Conservation (phyloP, 208 protist genomes). For the Zelonia costaricensis region DNA sequence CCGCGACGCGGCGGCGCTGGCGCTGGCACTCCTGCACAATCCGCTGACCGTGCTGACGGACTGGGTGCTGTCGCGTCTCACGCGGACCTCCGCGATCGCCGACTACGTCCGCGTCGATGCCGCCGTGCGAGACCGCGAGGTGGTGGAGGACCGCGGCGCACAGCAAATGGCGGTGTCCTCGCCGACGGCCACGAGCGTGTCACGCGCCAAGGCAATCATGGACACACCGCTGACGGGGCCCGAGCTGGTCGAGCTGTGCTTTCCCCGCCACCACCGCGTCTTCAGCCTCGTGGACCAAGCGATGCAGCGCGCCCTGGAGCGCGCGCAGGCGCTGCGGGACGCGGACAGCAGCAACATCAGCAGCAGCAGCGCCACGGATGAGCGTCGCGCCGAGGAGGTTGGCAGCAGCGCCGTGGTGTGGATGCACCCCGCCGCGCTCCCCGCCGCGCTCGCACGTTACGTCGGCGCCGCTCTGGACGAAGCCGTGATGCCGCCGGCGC, state of each 20-base stretch:
- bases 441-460: slow-evolving; percentile 1
- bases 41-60: slow-evolving; percentile 38
- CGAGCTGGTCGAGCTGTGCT: slow-evolving; percentile 32
- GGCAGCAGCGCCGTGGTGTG: neutral
- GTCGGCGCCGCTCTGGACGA: slow-evolving; percentile 22
- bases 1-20: neutral
- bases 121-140: slow-evolving; percentile 38
- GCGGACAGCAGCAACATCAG: neutral
- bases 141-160: slow-evolving; percentile 21
- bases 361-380: neutral
- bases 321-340: slow-evolving; percentile 1
- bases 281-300: slow-evolving; percentile 34
- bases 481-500: slow-evolving; percentile 6
- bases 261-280: slow-evolving; percentile 42
- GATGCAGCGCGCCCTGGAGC: slow-evolving; percentile 16
- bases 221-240: neutral
- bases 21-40: slow-evolving; percentile 31
- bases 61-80: slow-evolving; percentile 29
- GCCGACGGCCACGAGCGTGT: slow-evolving; percentile 1
- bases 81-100: slow-evolving; percentile 15
- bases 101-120: slow-evolving; percentile 29
- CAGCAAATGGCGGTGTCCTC: neutral
- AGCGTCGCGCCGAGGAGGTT: neutral
- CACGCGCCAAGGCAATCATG: slow-evolving; percentile 6
- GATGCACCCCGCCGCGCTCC: neutral